Percentiles rank a stretch among this genome's conserved stretches.
Evolutionary conservation across 23 red algal species (phyloP).

Genomic region (Rhodosorus marinus): DNA sequence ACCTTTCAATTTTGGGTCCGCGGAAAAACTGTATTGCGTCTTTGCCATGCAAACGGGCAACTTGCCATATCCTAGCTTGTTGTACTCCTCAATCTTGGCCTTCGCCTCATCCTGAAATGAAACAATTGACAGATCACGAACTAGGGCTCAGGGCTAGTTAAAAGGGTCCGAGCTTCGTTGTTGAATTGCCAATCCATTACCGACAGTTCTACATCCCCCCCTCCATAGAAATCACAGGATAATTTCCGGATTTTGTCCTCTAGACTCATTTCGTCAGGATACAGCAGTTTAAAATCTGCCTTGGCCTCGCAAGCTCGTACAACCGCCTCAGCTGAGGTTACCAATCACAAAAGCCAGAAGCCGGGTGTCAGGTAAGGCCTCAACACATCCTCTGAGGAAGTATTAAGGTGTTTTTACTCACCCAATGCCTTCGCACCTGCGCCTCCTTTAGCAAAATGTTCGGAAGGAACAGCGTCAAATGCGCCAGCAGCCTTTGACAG

Average conservation of each 20-base stretch:
- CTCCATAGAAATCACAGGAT: conserved; percentile 65
- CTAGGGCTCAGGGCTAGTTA: background rate
- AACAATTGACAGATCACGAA: background rate
- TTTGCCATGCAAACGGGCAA: conserved; percentile 95
- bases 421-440: conserved; percentile 64
- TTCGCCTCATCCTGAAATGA: conserved; percentile 38
- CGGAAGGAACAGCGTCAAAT: conserved; percentile 73
- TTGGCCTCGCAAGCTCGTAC: conserved; percentile 29
- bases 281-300: conserved; percentile 26
- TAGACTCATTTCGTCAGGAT: conserved; percentile 29
- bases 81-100: conserved; percentile 30
- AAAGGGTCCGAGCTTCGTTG: background rate
- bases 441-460: conserved; percentile 83
- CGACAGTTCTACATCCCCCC: conserved; percentile 54
- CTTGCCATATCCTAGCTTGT: conserved; percentile 50
- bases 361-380: too few species aligned
- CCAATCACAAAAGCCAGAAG: too few species aligned
- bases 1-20: conserved; percentile 54
- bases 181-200: background rate
- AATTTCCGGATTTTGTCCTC: conserved; percentile 49
- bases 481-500: conserved; percentile 52
- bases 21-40: conserved; percentile 89
- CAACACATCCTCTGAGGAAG: too few species aligned
- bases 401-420: too few species aligned
- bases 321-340: conserved; percentile 45